Evolutionary conservation across 768 basidiomycete genomes (phyloP), one percentile per base, ranked within the genome.

Genomic region (Obba rivulosa): DNA sequence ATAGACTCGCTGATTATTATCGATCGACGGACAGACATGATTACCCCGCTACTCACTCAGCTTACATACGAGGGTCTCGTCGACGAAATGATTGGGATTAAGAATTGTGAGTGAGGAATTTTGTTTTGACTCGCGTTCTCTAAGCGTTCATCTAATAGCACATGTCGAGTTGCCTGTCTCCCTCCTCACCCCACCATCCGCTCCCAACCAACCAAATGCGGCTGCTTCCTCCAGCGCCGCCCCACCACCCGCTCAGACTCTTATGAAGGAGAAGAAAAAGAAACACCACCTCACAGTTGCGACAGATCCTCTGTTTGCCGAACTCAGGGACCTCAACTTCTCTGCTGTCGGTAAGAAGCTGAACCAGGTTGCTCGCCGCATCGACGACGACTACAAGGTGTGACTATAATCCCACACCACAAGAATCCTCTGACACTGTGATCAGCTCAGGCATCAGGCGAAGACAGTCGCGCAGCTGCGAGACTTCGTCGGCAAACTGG

Each of bases 51-150:
- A 43, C 78, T 95, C 40, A 98, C 96, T 2, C 94, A 98, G 60
- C 72, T 98, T 48, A 99, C 96, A 0, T 98, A 98, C 57, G 87
- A 98, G 63, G 96, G 96, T 17, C 82, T 99, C 41, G 75, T 97
- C 28, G 96, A 98, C 61, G 96, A 99, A 64, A 69, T 92, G 31
- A 73, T 96, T 41, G 88, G 91, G 0, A 85, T 99, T 52, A 87
- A 79, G 65, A 92, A 96, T 60, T 87, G 94, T 92, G 58, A 50
- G 85, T 66, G 9, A 4, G 34, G 4, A 21, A 21, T 49, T 18
- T 22, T 41, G 23, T 38, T 14, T 13, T 42, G n/a, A n/a, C 3
- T 43, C 14, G 22, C 16, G 8, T 36, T 20, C 36, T 11, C 49
- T 59, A 41, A 35, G 49, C 21, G 50, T 41, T 42, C 18, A 34